phyloP scores from a whole-genome alignment of 2,329 filamentous ascomycete genomes.

The Fusarium pseudonygamai region DNA sequence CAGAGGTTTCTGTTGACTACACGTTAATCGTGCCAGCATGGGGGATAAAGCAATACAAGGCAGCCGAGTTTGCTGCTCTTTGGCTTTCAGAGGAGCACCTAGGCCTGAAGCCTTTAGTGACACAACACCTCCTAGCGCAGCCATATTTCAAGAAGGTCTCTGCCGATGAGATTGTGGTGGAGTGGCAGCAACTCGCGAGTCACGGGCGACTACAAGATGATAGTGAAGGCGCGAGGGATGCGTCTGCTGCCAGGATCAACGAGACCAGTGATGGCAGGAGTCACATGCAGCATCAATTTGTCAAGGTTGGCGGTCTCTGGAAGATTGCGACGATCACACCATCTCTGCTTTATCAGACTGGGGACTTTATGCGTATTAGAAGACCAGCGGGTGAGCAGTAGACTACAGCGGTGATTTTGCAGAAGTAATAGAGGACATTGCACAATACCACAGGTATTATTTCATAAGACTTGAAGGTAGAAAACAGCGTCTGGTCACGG shows the following conservation, averaged over 20 bases:
- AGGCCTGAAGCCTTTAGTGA: background rate
- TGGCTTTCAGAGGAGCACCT: background rate
- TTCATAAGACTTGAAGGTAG: fast-evolving
- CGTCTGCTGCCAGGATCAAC: background rate
- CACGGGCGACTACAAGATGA: background rate
- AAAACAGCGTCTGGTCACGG: background rate
- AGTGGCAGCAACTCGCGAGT: background rate
- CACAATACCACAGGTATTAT: fast-evolving
- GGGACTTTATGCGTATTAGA: background rate
- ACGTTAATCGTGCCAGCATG: background rate
- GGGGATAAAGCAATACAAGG: background rate
- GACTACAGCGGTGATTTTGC: fast-evolving
- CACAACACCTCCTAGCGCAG: background rate
- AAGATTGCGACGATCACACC: background rate
- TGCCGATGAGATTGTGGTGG: background rate
- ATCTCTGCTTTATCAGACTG: background rate
- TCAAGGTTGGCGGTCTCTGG: background rate
- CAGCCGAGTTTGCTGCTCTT: background rate
- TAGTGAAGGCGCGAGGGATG: fast-evolving
- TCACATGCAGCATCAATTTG: background rate
- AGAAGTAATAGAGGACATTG: background rate
- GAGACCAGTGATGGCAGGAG: background rate
- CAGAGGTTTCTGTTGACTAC: background rate
- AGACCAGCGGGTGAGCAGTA: background rate
- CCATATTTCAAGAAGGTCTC: background rate